Base-by-base conservation (phyloP, 176 grass and related monocot genomes). In the Calamus simplicifolius region DNA sequence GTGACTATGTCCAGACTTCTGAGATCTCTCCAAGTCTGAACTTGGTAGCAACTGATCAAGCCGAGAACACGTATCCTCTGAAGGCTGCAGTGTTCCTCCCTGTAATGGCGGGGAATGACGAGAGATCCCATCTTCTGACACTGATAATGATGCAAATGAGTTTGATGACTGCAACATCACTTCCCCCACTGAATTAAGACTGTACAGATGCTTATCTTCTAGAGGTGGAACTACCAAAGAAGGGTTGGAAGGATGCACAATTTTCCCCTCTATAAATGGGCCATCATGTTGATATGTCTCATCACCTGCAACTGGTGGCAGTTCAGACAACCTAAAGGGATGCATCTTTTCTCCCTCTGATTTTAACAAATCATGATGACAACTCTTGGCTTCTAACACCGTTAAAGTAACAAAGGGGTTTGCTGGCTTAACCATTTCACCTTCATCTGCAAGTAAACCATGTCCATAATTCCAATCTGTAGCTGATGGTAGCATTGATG, bases 301-400 rank as follows among this genome's bases (percentile, higher is more conserved):
- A 65, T 69, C 59, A 67, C 67, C 76, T 28, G 18, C 52, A 66
- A 29, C 54, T 71, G 56, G 27, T 16, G 25, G 64, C 52, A 55
- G n/a, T 61, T 50, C 30, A 43, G 21, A 61, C 25, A 23, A 65
- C 35, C 21, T 80, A 30, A 31, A 16, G 43, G 59, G 25, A 49
- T 78, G 48, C 51, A 48, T 18, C 58, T 56, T 71, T 71, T 58
- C 48, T 67, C 78, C 70, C 73, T 50, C 73, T 59, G 27, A 35
- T 1, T 55, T 62, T 71, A 63, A 17, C 28, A 63, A 25, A 59
- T 16, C 52, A 43, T 29, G 73, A 29, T 59, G 71, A 58, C 8
- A 43, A 43, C 35, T 43, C 6, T 18, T 15, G 5, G 2, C 70
- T 27, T 63, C 57, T 21, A 67, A 49, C 51, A 62, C 57, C 4